phyloP scores from a whole-genome alignment of 805 yeast genomes.

The Myxozyma sirexii region DNA sequence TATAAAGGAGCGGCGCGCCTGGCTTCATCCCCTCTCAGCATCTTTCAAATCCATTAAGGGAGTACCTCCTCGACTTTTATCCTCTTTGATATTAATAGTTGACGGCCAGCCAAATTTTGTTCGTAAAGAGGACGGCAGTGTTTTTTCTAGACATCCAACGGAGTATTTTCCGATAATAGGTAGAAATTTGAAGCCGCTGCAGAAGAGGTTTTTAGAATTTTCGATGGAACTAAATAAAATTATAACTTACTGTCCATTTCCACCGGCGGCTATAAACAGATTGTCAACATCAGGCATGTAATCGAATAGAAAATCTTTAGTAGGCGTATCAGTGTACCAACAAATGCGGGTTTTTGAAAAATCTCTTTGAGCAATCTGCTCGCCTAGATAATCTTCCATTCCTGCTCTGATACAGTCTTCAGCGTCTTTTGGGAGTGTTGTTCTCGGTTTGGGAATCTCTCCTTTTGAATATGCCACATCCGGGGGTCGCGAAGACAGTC shows the following conservation, averaged over 20 bases:
- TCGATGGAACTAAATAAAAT: background rate
- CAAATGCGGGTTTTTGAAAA: constrained; percentile 45
- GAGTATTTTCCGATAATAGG: constrained; percentile 44
- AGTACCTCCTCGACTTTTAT: constrained; percentile 29
- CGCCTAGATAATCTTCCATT: constrained; percentile 18
- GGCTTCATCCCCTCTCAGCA: constrained; percentile 7
- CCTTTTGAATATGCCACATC: constrained; percentile 14
- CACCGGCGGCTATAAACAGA: constrained; percentile 44
- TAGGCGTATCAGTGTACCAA: constrained; percentile 47
- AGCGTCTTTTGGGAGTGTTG: constrained; percentile 25
- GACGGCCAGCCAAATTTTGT: constrained; percentile 25
- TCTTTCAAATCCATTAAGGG: constrained; percentile 37
- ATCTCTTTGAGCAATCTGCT: constrained; percentile 17
- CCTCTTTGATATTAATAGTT: constrained; percentile 6
- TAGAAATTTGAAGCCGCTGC: constrained; percentile 43
- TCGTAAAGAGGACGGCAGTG: constrained; percentile 10
- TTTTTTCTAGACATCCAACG: constrained; percentile 42
- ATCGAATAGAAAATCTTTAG: constrained; percentile 42
- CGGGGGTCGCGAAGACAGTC: constrained; percentile 29
- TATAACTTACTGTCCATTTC: constrained; percentile 42
- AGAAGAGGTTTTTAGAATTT: too few relatives aligned
- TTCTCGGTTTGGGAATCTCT: constrained; percentile 14
- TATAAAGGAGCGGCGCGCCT: too few relatives aligned
- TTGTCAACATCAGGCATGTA: constrained; percentile 39
- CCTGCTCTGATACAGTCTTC: constrained; percentile 22